phyloP scores from a whole-genome alignment of 208 protist genomes.

The Polymyxa betae region DNA sequence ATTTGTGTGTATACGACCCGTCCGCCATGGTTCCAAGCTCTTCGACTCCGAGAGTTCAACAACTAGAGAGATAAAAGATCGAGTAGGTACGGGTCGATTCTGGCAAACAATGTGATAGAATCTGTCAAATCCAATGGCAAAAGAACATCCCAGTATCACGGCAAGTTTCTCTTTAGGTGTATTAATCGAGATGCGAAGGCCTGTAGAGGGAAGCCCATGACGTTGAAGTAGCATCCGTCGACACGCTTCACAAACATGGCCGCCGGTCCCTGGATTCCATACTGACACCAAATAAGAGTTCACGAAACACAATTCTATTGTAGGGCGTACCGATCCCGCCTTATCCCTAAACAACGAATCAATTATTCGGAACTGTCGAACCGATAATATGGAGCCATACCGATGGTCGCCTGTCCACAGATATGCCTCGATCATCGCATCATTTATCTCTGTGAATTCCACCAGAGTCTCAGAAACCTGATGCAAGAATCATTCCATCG shows the following conservation, averaged over 20 bases:
- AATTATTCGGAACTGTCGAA: neutral
- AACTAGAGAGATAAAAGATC: too few species aligned
- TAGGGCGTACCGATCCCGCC: conserved; percentile 9
- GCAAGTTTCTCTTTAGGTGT: neutral
- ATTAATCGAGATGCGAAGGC: neutral
- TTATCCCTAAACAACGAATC: conserved; percentile 24
- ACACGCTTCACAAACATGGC: neutral
- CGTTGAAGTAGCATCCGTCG: conserved; percentile 30
- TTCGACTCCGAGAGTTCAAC: neutral
- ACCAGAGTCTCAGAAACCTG: neutral
- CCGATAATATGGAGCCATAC: conserved; percentile 4
- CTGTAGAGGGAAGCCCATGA: conserved; percentile 13
- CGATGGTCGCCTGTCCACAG: neutral
- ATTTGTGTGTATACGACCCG: conserved; percentile 50
- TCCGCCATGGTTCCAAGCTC: conserved; percentile 1
- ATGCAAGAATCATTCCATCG: neutral
- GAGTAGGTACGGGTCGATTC: too few species aligned
- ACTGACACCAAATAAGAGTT: neutral
- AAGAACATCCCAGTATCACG: neutral
- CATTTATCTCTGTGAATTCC: neutral
- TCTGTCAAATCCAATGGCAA: neutral
- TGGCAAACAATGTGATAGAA: too few species aligned
- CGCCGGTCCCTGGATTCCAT: conserved; percentile 26
- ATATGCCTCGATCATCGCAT: neutral
- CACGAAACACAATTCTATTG: neutral